Conservation (phyloP, 2,329 filamentous ascomycete genomes). For the Cryphonectria nitschkei region DNA sequence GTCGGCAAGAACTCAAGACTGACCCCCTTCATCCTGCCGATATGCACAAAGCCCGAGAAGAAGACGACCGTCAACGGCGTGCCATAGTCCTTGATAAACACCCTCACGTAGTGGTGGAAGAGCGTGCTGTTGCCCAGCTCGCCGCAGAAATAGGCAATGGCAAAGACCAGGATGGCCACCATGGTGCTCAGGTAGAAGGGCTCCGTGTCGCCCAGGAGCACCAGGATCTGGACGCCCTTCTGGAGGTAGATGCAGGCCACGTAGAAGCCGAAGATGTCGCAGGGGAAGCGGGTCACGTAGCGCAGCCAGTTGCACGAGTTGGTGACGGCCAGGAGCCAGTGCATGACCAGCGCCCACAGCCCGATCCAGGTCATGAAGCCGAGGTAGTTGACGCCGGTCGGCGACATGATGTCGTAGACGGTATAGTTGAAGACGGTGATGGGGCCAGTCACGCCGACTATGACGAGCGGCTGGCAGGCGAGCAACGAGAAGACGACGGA, state of each 20-base stretch:
- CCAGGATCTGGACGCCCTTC: conserved; percentile 86
- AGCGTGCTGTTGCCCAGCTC: conserved; percentile 71
- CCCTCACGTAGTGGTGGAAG: conserved; percentile 74
- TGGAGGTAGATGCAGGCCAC: conserved; percentile 91
- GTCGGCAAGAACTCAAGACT: conserved; percentile 74
- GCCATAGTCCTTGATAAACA: conserved; percentile 89
- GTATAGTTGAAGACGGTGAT: conserved; percentile 96
- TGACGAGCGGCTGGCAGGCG: conserved; percentile 83
- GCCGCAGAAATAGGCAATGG: conserved; percentile 74
- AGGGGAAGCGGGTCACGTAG: conserved; percentile 89
- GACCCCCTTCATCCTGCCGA: conserved; percentile 78
- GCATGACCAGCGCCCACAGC: conserved; percentile 83
- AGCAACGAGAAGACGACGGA: conserved; percentile 79
- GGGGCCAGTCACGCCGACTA: conserved; percentile 88
- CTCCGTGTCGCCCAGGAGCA: conserved; percentile 67
- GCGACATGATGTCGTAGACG: conserved; percentile 84
- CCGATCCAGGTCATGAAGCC: conserved; percentile 93
- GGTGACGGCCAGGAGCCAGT: conserved; percentile 80
- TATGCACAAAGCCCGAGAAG: conserved; percentile 87
- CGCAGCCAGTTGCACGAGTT: conserved; percentile 88
- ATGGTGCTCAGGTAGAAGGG: conserved; percentile 81
- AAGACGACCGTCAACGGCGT: conserved; percentile 83
- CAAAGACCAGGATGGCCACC: conserved; percentile 77
- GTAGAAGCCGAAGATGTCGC: conserved; percentile 93
- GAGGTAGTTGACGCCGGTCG: conserved; percentile 79